Conservation (phyloP, 805 yeast species). For the Jamesozyma jinghongensis region DNA sequence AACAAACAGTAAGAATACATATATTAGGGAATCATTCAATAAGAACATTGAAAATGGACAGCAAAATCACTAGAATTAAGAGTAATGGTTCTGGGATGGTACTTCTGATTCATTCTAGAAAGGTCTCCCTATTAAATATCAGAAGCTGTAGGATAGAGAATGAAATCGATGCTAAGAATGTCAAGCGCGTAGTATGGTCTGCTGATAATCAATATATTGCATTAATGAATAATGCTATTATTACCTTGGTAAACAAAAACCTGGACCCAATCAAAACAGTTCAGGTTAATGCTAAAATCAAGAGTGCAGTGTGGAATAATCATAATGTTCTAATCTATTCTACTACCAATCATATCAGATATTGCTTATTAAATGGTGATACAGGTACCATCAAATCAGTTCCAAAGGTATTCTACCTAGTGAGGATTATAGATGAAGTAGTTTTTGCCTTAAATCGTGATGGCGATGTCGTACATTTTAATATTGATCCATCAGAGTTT, state of each 20-base stretch:
- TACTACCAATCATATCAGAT: constrained; percentile 90
- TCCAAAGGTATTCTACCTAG: constrained; percentile 76
- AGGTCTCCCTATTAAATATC: constrained; percentile 77
- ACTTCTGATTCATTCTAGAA: constrained; percentile 57
- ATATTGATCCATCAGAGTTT: constrained; percentile 92
- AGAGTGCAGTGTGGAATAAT: constrained; percentile 98
- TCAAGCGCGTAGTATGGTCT: constrained; percentile 85
- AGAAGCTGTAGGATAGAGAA: constrained; percentile 76
- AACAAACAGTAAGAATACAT: constrained; percentile 65
- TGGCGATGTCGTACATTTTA: constrained; percentile 68
- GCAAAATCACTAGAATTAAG: constrained; percentile 58
- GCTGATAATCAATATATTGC: constrained; percentile 81
- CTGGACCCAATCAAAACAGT: constrained; percentile 68
- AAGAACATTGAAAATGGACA: constrained; percentile 63
- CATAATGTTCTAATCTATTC: constrained; percentile 84
- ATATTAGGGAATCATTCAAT: constrained; percentile 76
- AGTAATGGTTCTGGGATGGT: constrained; percentile 77
- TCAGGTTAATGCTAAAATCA: constrained; percentile 93
- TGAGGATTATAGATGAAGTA: constrained; percentile 55
- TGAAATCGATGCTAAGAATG: constrained; percentile 60
- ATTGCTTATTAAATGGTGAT: constrained; percentile 87
- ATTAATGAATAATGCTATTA: constrained; percentile 78
- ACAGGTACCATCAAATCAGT: constrained; percentile 87
- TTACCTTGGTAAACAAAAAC: constrained; percentile 73
- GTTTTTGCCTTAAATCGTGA: constrained; percentile 76